Evolutionary conservation across 2,329 filamentous ascomycete species (phyloP), one percentile per base, ranked within the genome.

Genomic region (Diaporthe vexans): DNA sequence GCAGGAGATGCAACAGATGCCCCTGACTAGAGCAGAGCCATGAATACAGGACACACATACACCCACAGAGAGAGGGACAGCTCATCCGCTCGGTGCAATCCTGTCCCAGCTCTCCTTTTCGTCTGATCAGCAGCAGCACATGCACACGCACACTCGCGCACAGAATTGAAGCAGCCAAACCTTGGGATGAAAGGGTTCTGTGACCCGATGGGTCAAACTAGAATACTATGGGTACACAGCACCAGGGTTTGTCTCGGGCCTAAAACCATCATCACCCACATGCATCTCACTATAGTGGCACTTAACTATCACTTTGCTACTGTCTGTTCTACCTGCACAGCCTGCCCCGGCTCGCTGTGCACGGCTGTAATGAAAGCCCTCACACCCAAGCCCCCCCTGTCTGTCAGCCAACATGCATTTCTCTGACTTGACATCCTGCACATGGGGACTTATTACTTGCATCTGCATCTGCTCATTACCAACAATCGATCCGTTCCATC

Each of bases 131-230:
- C 59, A 61, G 33, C 43, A 48, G n/a, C 26, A 51, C 26, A 52
- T 48, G 21, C 61, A 52, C 46, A 21, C 43, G 19, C 43, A 46
- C 43, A 21, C 40, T 17, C 4, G 29, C 63, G 37, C 46, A 67
- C 63, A 40, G 19, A 54, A 54, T 40, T 54, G 48, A 68, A 51
- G 29, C 46, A 67, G 46, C 46, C 46, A 63, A 48, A 40, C 46
- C 46, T 68, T 29, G 63, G 63, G 63, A 68, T 54, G 48, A 68
- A 54, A 40, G 46, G 29, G 63, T 40, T 68, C 63, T 51, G 63
- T 68, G 48, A 54, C 63, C 63, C 33, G 63, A 68, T 54, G 63
- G 63, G 63, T 68, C 63, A 54, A 68, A 54, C 48, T 68, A 68
- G 63, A 68, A 68, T 68, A 68, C 46, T 54, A 68, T 68, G 63